Base-by-base conservation (phyloP, 371 early-diverging fungal genomes). In the Mortierella sp. region DNA sequence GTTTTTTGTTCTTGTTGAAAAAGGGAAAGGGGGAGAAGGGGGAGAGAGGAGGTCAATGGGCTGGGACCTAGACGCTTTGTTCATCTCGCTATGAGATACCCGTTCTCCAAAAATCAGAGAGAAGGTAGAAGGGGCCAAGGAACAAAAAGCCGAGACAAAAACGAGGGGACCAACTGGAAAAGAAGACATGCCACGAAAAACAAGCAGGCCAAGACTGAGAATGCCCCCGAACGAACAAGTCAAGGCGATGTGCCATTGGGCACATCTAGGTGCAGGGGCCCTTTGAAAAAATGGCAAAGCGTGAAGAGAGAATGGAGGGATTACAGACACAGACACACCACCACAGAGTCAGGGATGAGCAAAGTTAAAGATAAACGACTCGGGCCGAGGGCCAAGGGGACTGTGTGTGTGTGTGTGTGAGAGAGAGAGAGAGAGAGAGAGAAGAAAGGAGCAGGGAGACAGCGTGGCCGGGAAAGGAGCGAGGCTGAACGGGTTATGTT, bases 121-220 rank as follows among this genome's bases (percentile, higher is more conserved):
- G 9, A 61, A 5, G 61, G 31, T 19, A 31, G 43, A 9, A 24
- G 57, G 8, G 40, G 37, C 10, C 21, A 37, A 67, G 24, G 37
- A 67, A 61, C 9, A 37, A 40, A 21, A 67, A 67, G 43, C 67
- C 21, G 67, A 34, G 8, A 34, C 13, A 61, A 55, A 72, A 67
- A 78, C 53, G 72, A 72, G 67, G 72, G 53, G 53, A 77, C 24
- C 28, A 72, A 51, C 37, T 14, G 26, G 40, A 28, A 54, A 48
- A n/a, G n/a, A 19, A 37, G 61, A 40, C 51, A 28, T 19, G 50
- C 21, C 40, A 54, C 54, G 31, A 54, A 31, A 73, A 9, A 70
- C 10, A 37, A 0, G 13, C 19, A 55, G 50, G 28, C 26, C 70
- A 24, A 51, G 28, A 19, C 69, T 43, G 21, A 55, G 78, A 46